Base-by-base conservation (phyloP, 2,329 filamentous ascomycete genomes). In the Claviceps cyperi region DNA sequence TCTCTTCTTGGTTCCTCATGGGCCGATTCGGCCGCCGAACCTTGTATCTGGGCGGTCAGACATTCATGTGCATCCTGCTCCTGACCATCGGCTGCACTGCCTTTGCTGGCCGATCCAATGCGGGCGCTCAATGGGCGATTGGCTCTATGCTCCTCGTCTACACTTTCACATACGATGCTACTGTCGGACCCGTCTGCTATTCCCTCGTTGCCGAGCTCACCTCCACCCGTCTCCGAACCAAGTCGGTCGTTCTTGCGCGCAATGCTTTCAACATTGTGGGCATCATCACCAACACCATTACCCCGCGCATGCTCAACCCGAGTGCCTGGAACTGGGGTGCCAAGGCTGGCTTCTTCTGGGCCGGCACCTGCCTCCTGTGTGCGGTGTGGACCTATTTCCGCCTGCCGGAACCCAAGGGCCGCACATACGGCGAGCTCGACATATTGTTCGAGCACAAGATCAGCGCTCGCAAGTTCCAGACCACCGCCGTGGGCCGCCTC, bases 161-260 rank as follows among this genome's bases (percentile, higher is more conserved):
- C 60, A 70, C 68, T 19, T 67, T 72, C 32, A 64, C 69, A 46
- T 69, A 68, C 49, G 60, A 69, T 52, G 58, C 58, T 39, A 68
- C 66, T 5, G 62, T 69, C 24, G 66, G 66, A 0, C 66, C 54
- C 38, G 86, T 94, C 24, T 89, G 85, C 67, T 95, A 92, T 68
- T 91, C 86, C 0, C 75, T 94, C 36, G 88, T 94, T 4, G 78
- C 71, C 1, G 71, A 74, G 57, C 53, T 73, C 3, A 64, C 66
- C 0, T 71, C 69, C 0, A 72, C 69, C 4, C 70, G 71, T 39
- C 64, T 74, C 19, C 65, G 70, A 44, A 70, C 67, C 46, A 70
- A 73, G 59, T 69, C 70, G 0, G 66, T 73, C 17, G 70, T 71
- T 13, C 58, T 74, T 17, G 70, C 68, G 1, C 63, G 71, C 46